Percentiles rank a stretch among this genome's conserved stretches.
phyloP scores from a whole-genome alignment of 2,329 filamentous ascomycete species.

The Fusarium sp. region DNA sequence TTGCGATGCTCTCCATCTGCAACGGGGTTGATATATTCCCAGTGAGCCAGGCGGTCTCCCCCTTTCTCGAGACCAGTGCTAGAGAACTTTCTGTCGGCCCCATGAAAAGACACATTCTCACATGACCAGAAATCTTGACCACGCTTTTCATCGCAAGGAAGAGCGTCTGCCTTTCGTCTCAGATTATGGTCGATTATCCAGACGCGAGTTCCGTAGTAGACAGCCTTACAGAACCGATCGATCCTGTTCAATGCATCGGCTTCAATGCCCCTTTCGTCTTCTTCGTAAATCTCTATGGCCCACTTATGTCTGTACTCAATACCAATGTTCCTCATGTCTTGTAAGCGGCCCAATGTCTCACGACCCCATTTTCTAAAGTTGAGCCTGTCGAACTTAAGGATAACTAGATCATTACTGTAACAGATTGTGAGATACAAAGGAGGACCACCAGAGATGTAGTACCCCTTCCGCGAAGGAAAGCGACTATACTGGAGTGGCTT shows the following conservation, averaged over 20 bases:
- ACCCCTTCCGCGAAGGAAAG: too few species aligned
- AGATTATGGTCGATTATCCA: neutral
- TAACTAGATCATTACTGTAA: neutral
- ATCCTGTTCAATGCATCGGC: neutral
- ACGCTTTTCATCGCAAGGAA: neutral
- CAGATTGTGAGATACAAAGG: neutral
- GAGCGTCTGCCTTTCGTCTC: fast-evolving
- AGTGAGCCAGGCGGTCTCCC: neutral
- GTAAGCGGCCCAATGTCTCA: neutral
- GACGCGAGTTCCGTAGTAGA: too few species aligned
- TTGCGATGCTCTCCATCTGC: neutral
- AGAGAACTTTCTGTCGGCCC: neutral
- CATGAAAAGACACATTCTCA: neutral
- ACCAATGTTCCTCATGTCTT: fast-evolving
- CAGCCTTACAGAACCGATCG: fast-evolving
- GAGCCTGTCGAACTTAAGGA: neutral
- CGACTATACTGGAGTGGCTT: too few species aligned
- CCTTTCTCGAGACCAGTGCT: neutral
- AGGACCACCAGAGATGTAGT: neutral
- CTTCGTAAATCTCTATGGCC: neutral
- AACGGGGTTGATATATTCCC: neutral
- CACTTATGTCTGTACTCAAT: neutral
- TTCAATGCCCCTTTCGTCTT: neutral
- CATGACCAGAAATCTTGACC: fast-evolving
- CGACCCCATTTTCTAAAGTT: neutral